Base-by-base conservation (phyloP, 768 basidiomycete species). In the Suillus paluster region DNA sequence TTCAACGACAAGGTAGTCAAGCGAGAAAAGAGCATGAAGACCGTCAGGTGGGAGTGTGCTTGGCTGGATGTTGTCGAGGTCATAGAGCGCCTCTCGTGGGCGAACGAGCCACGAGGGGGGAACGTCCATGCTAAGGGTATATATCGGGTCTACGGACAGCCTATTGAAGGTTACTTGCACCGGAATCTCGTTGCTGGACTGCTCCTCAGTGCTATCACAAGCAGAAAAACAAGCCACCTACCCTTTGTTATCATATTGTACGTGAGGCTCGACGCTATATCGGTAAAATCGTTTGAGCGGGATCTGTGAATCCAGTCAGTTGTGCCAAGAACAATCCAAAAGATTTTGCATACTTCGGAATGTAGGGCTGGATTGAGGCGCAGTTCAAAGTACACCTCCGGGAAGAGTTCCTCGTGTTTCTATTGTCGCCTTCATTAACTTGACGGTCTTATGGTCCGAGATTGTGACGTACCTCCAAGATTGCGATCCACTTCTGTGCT, bases 11-110 rank as follows among this genome's bases (percentile, higher is more conserved):
- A 99, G 83, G 66, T 94, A 91, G 68, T 98, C 95, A 7, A 99
- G 87, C 56, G 88, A 87, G 78, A 95, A 97, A 50, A 91, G 77
- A 0, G 92, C 91, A 46, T 91, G 84, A 4, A 96, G 79, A 6
- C 89, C 87, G 45, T 82, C 80, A 0, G 81, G 78, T 1, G 84
- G 78, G 3, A 97, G 81, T 48, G 84, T 83, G 12, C 81, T 83
- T 8, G 99, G 84, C 49, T 95, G 92, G 61, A 99, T 90, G 73
- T 99, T 99, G 78, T 99, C 97, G 30, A 99, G 85, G 72, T 99
- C 97, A 66, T 97, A 93, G 1, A 89, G 80, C 0, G 96, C 91
- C 69, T 94, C 88, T 14, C 87, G 86, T 1, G 97, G 97, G 12
- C 94, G 89, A 30, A 95, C 95, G 8, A 98, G 86, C 97, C 97